These are phyloP conservation scores for Fusarium pseudoanthophilum DNA, from an alignment of 2,329 filamentous ascomycete species.

Conservation along the genomic window DNA sequence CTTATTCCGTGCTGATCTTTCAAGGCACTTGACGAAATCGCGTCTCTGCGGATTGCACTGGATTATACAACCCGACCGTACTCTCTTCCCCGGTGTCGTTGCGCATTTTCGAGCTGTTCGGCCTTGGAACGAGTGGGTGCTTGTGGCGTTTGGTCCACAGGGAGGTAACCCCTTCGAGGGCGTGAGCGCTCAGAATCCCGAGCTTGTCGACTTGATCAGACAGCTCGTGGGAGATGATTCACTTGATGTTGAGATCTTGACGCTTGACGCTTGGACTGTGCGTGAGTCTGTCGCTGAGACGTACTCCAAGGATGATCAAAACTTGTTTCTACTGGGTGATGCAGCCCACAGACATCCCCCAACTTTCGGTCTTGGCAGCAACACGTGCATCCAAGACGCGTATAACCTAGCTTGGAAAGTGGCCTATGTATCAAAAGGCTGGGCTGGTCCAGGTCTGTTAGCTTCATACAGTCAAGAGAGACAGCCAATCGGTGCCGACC, in stretches of 20 bases:
- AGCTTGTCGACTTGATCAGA: background rate
- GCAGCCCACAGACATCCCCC: background rate
- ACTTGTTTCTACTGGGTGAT: background rate
- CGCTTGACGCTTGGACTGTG: background rate
- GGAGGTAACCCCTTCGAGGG: fast-evolving
- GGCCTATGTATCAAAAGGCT: fast-evolving
- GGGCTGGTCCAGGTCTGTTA: background rate
- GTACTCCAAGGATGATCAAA: fast-evolving
- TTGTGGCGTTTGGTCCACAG: background rate
- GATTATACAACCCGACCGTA: background rate
- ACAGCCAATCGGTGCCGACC: background rate
- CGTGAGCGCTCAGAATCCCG: background rate
- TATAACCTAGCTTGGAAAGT: background rate
- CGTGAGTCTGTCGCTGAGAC: fast-evolving
- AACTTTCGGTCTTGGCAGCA: background rate
- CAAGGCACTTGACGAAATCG: fast-evolving
- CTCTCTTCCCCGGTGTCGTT: background rate
- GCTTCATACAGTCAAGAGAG: background rate
- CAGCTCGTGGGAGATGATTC: fast-evolving
- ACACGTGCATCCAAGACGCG: background rate
- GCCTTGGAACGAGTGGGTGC: background rate
- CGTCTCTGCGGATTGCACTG: background rate
- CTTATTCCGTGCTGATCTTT: background rate
- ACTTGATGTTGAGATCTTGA: background rate
- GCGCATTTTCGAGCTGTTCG: background rate